Evolutionary conservation across 495 filamentous ascomycete species (phyloP), one percentile per base, ranked within the genome.

Genomic region (Letharia lupina): DNA sequence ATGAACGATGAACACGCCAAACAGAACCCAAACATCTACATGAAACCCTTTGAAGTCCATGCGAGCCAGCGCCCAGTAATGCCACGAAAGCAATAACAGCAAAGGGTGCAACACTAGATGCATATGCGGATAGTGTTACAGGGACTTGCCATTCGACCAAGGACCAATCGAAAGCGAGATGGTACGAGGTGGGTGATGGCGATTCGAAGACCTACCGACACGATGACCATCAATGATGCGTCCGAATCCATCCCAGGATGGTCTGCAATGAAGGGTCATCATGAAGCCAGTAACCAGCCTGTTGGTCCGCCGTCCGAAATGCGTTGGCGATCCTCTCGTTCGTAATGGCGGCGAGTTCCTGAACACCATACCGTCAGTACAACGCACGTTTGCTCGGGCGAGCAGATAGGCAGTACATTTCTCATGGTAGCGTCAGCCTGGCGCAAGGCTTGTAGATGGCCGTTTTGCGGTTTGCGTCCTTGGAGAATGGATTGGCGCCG

Each of bases 231-330:
- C 42, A 79, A 65, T 70, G 73, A 50, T 78, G 75, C 2, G 75
- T 69, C 23, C 71, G 73, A 35, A 82, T 78, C 80, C 82, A 84
- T 33, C 70, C 69, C 2, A 76, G 74, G 2, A 84, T 79, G 15
- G 68, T 65, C 42, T 74, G 70, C 67, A 84, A 65, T 28, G 79
- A 72, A 4, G 89, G 89, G 73, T 93, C 89, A 67, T 91, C 89
- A 58, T 78, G 76, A 65, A 87, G 85, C 89, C 89, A 93, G 78
- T 86, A 84, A 61, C 87, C 86, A 77, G 88, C 84, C 67, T 80
- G 77, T 61, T 81, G 72, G 71, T 93, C 89, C 33, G 83, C 83
- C 35, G 77, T 75, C 54, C 84, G 83, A 60, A 93, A 83, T 63
- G 87, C 85, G 64, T 82, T 75, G 70, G 87, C 82, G 67, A 91